phyloP scores from a whole-genome alignment of 176 grass and related monocot species.

The Juncus inflexus region DNA sequence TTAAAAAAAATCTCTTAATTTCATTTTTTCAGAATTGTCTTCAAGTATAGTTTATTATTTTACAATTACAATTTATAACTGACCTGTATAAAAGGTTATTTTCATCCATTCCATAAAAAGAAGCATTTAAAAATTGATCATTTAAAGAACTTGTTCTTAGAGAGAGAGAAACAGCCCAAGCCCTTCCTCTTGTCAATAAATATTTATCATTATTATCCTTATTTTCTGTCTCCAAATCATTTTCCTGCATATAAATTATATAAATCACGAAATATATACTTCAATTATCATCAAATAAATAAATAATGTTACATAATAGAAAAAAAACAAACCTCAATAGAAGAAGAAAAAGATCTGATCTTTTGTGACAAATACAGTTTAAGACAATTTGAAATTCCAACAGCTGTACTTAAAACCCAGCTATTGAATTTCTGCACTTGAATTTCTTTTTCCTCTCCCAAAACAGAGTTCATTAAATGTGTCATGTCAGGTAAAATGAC shows the following conservation, averaged over 20 bases:
- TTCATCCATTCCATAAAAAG: conserved; percentile 45
- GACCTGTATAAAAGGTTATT: conserved; percentile 79
- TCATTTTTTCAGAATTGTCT: neutral
- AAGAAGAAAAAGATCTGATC: conserved; percentile 23
- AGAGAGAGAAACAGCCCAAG: conserved; percentile 68
- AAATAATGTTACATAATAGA: too few relatives aligned
- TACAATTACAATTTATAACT: neutral
- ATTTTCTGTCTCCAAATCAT: conserved; percentile 23
- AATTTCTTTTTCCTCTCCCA: conserved; percentile 41
- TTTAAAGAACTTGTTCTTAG: conserved; percentile 41
- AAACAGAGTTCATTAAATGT: conserved; percentile 52
- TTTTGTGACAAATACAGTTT: conserved; percentile 58
- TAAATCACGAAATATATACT: conserved; percentile 8
- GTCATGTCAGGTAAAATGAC: conserved; percentile 50
- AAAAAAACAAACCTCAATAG: too few relatives aligned
- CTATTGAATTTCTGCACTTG: conserved; percentile 60
- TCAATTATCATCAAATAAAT: neutral
- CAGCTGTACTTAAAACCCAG: conserved; percentile 52
- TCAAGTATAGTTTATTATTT: neutral
- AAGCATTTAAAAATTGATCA: conserved; percentile 57
- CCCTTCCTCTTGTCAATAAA: conserved; percentile 65
- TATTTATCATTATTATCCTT: conserved; percentile 29
- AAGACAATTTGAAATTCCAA: conserved; percentile 50
- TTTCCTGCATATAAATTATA: conserved; percentile 42
- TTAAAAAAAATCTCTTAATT: conserved; percentile 5